These are phyloP conservation scores for Saccharomyces hybrid DNA, from an alignment of 1,139 yeast species.

Conservation along the genomic window DNA sequence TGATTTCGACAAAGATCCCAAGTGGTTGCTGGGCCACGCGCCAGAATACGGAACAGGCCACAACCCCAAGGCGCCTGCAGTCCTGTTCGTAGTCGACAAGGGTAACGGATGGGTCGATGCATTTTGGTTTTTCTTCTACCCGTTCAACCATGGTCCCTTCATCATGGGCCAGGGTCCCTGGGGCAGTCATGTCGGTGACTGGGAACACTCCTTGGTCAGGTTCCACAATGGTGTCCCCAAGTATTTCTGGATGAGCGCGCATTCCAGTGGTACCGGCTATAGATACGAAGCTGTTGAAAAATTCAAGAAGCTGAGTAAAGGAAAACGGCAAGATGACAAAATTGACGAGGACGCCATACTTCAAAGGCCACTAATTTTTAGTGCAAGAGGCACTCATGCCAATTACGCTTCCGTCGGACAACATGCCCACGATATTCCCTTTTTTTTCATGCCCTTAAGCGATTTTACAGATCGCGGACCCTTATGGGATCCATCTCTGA, in stretches of 20 bases:
- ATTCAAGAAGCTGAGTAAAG: constrained; percentile 33
- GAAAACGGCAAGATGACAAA: constrained; percentile 12
- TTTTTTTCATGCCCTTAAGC: constrained; percentile 59
- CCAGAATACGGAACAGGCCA: constrained; percentile 66
- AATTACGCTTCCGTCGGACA: constrained; percentile 92
- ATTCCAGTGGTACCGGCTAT: constrained; percentile 94
- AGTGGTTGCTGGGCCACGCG: constrained; percentile 70
- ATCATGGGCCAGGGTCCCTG: constrained; percentile 96
- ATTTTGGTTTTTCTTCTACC: constrained; percentile 87
- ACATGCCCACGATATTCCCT: constrained; percentile 85
- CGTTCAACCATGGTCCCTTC: constrained; percentile 86
- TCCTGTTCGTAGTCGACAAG: constrained; percentile 73
- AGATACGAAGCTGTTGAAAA: constrained; percentile 66
- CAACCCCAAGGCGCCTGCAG: constrained; percentile 68
- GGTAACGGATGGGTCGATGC: constrained; percentile 84
- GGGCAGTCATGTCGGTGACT: constrained; percentile 92
- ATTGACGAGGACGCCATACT: not conserved
- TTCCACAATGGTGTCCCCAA: constrained; percentile 71
- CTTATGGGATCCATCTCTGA: constrained; percentile 81
- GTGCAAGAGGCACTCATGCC: constrained; percentile 93
- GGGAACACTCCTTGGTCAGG: constrained; percentile 89
- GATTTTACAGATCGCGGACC: constrained; percentile 93
- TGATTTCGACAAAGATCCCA: constrained; percentile 60
- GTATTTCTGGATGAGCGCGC: constrained; percentile 97
- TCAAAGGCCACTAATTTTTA: constrained; percentile 62